Evolutionary conservation across 192 early-diverging fungal species (phyloP).

Genomic region (Pilaira anomala): DNA sequence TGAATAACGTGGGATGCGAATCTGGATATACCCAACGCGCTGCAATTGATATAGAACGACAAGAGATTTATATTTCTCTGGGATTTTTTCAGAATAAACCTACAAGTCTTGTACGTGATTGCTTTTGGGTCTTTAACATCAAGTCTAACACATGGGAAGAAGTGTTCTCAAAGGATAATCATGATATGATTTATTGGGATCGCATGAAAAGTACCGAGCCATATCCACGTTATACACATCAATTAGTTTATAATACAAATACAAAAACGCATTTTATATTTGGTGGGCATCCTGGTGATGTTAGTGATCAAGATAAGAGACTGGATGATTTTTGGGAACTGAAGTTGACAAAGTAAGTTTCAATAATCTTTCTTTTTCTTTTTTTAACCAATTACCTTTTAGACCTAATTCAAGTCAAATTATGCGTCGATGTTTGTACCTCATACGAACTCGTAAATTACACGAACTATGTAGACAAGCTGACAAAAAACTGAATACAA

Average conservation of each 20-base stretch:
- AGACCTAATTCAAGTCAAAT: slow-evolving; percentile 67
- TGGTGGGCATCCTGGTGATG: slow-evolving; percentile 89
- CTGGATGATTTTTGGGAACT: slow-evolving; percentile 89
- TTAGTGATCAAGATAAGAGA: slow-evolving; percentile 52
- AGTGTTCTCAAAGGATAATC: slow-evolving; percentile 63
- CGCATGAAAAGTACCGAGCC: slow-evolving; percentile 53
- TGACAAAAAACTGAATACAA: background rate
- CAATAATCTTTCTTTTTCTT: background rate
- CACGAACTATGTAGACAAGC: slow-evolving; percentile 48
- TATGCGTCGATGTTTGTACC: slow-evolving; percentile 68
- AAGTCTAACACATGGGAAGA: slow-evolving; percentile 53
- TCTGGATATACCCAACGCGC: slow-evolving; percentile 81
- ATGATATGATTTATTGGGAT: slow-evolving; percentile 20
- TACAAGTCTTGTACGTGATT: slow-evolving; percentile 64
- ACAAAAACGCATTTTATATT: slow-evolving; percentile 81
- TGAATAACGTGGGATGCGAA: slow-evolving; percentile 71
- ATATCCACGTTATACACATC: slow-evolving; percentile 84
- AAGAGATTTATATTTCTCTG: slow-evolving; percentile 83
- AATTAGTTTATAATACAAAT: slow-evolving; percentile 79
- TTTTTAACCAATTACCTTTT: background rate
- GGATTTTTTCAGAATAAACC: slow-evolving; percentile 64
- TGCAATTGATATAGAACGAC: slow-evolving; percentile 68
- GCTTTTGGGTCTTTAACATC: slow-evolving; percentile 75
- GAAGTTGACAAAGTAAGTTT: slow-evolving; percentile 57
- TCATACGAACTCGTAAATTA: slow-evolving; percentile 78